Percentiles rank a stretch among this genome's conserved stretches.
These are phyloP conservation scores for Stephanodiscus minutulus DNA, from an alignment of 108 stramenopile genomes.

Conservation along the genomic window DNA sequence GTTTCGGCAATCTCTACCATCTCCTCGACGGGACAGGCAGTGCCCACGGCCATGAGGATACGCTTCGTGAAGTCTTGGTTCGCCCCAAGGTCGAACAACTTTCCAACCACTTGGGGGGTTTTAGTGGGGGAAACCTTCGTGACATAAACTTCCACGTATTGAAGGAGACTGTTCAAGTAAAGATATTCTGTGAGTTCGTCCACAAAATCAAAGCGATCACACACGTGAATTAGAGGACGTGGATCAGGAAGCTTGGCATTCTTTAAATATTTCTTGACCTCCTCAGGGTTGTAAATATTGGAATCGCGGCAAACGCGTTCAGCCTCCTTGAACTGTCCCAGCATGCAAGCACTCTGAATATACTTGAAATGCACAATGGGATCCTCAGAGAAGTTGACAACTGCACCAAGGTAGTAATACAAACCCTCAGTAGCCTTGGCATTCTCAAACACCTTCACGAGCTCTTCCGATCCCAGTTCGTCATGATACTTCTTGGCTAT, in stretches of 20 bases:
- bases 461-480: conserved; percentile 93
- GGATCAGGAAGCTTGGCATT: conserved; percentile 99
- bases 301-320: conserved; percentile 99
- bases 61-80: conserved; percentile 99
- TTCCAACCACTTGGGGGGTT: conserved; percentile 99
- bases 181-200: conserved; percentile 99
- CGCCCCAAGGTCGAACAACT: conserved; percentile 96
- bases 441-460: conserved; percentile 96
- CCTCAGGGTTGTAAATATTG: conserved; percentile 96
- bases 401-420: conserved; percentile 96
- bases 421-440: conserved; percentile 96
- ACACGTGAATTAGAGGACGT: conserved; percentile 99
- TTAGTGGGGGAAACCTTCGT: conserved; percentile 97
- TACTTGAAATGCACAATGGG: conserved; percentile 99
- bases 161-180: conserved; percentile 96
- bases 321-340: conserved; percentile 96
- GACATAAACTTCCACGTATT: conserved; percentile 99
- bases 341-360: conserved; percentile 93
- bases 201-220: conserved; percentile 97
- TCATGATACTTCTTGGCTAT: conserved; percentile 98
- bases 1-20: conserved; percentile 97
- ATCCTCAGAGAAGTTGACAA: conserved; percentile 97
- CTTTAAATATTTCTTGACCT: conserved; percentile 99
- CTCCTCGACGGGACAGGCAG: conserved; percentile 98
- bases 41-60: conserved; percentile 97